Conservation (phyloP, 2,329 filamentous ascomycete genomes). For the Neurospora crassa region DNA sequence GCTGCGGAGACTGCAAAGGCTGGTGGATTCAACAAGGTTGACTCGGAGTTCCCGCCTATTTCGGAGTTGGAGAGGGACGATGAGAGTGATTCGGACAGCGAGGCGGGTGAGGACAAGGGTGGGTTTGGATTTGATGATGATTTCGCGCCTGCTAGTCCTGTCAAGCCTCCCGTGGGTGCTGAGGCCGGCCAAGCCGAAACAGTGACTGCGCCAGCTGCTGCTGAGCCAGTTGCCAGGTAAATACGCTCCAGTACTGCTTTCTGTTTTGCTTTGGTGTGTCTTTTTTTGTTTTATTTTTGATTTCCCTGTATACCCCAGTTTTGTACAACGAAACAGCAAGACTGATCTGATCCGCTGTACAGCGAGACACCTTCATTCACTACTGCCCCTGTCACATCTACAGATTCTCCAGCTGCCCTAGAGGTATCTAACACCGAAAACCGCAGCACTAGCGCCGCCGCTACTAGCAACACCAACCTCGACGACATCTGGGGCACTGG, state of each 20-base stretch:
- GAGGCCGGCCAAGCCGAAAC: constrained; percentile 16
- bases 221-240: constrained; percentile 14
- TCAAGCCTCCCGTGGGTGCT: constrained; percentile 21
- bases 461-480: background rate
- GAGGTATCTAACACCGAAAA: constrained; percentile 4
- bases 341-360: background rate
- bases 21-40: constrained; percentile 39
- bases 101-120: constrained; percentile 73
- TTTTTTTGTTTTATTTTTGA: background rate
- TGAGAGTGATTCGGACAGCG: constrained; percentile 69
- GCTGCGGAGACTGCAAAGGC: constrained; percentile 26
- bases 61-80: constrained; percentile 73
- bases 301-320: background rate
- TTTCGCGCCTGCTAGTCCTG: constrained; percentile 59
- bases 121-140: constrained; percentile 96
- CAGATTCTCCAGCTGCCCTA: background rate
- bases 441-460: constrained; percentile 11
- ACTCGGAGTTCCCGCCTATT: constrained; percentile 86
- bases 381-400: background rate
- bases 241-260: constrained; percentile 4
- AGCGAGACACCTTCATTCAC: background rate
- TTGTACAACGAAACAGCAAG: background rate
- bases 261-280: constrained; percentile 1
- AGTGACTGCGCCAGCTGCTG: constrained; percentile 11
- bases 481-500: constrained; percentile 34